Conservation (phyloP, 2,329 filamentous ascomycete genomes). For the Aureobasidium uvarum region DNA sequence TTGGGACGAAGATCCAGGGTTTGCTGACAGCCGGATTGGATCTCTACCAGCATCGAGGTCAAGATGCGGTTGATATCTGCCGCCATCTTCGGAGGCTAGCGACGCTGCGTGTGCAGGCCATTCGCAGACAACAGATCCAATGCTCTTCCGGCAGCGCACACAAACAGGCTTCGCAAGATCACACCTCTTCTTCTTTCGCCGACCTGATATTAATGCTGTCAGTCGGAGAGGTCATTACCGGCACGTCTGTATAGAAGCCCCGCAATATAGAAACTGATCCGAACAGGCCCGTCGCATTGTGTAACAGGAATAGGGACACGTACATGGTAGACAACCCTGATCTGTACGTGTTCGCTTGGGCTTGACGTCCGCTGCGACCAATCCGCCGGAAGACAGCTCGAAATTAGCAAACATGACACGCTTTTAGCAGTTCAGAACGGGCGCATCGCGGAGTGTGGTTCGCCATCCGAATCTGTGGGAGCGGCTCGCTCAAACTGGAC, state of each 20-base stretch:
- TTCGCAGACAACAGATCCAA: constrained; percentile 1
- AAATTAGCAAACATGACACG: constrained; percentile 27
- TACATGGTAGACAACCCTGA: constrained; percentile 22
- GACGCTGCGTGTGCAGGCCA: constrained; percentile 18
- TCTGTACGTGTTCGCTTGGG: constrained; percentile 22
- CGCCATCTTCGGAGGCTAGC: background rate
- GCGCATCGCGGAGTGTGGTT: constrained; percentile 8
- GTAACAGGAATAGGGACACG: background rate
- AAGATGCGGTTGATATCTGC: background rate
- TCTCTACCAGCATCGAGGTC: background rate
- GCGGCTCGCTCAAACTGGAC: background rate
- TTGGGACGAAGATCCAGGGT: background rate
- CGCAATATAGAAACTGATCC: background rate
- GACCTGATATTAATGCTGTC: constrained; percentile 5
- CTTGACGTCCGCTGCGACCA: constrained; percentile 19
- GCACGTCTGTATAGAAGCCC: background rate
- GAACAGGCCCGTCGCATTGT: background rate
- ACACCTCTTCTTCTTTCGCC: constrained; percentile 23
- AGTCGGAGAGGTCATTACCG: background rate
- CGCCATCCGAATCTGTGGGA: background rate
- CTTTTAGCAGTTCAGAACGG: background rate
- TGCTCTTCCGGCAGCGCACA: constrained; percentile 18
- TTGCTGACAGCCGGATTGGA: background rate
- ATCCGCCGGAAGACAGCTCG: constrained; percentile 17
- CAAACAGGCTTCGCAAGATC: constrained; percentile 14